phyloP scores from a whole-genome alignment of 345 rosid genomes.

The Salix suchowensis region DNA sequence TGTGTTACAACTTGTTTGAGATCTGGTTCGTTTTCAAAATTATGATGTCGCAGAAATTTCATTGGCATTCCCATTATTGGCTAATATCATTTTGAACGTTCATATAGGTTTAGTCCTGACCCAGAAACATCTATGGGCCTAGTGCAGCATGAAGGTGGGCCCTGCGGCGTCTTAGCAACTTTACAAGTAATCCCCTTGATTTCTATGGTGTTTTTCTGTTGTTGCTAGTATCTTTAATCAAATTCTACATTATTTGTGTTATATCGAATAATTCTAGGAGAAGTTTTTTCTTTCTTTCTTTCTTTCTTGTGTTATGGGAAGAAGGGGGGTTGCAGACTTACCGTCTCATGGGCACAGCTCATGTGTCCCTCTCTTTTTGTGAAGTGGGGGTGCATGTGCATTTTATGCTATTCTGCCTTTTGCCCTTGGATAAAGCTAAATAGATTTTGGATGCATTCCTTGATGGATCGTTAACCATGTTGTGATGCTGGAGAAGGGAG shows the following conservation, averaged over 20 bases:
- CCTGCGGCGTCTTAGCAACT: conserved; percentile 98
- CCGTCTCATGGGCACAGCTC: too few relatives aligned
- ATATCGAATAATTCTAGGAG: background rate
- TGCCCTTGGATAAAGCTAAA: too few relatives aligned
- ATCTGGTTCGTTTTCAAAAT: conserved; percentile 3
- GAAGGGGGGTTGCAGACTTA: too few relatives aligned
- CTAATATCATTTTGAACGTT: conserved; percentile 26
- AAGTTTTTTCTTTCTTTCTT: too few relatives aligned
- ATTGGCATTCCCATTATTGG: conserved; percentile 12
- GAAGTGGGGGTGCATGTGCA: too few relatives aligned
- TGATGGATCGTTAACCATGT: background rate
- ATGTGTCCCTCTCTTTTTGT: too few relatives aligned
- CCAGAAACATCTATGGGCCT: conserved; percentile 96
- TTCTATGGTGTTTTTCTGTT: conserved; percentile 14
- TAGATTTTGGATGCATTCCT: background rate
- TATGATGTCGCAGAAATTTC: conserved; percentile 7
- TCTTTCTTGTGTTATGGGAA: background rate
- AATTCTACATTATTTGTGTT: background rate
- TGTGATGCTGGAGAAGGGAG: background rate
- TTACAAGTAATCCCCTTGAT: conserved; percentile 59
- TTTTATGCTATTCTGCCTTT: too few relatives aligned
- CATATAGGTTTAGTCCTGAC: conserved; percentile 87
- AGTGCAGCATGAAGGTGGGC: conserved; percentile 99
- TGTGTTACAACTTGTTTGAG: background rate
- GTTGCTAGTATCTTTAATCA: conserved; percentile 6